phyloP scores from a whole-genome alignment of 805 yeast species.

The Nakazawaea molendinolei region DNA sequence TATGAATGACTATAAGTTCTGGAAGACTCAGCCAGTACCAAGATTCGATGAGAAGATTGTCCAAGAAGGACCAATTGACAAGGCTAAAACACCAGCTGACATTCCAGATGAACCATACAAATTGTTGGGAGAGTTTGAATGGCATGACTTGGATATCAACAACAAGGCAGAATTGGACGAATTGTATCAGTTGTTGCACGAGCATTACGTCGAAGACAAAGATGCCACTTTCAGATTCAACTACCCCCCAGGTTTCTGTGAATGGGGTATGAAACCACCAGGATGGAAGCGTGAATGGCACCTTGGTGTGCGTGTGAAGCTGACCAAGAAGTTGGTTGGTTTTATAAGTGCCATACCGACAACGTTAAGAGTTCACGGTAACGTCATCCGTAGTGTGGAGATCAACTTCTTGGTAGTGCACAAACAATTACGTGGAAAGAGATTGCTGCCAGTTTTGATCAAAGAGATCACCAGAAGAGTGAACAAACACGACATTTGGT shows the following conservation, averaged over 20 bases:
- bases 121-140: constrained; percentile 74
- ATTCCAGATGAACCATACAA: constrained; percentile 67
- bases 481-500: constrained; percentile 82
- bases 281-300: constrained; percentile 90
- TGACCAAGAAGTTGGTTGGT: constrained; percentile 74
- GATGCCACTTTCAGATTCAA: constrained; percentile 91
- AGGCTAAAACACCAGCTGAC: constrained; percentile 58
- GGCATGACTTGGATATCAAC: constrained; percentile 73
- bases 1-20: constrained; percentile 89
- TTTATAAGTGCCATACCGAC: constrained; percentile 91
- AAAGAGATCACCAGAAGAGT: constrained; percentile 93
- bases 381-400: constrained; percentile 61
- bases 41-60: constrained; percentile 60
- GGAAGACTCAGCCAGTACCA: constrained; percentile 97
- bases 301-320: constrained; percentile 84
- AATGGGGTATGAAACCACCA: constrained; percentile 93
- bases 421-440: constrained; percentile 86
- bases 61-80: constrained; percentile 79
- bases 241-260: constrained; percentile 73
- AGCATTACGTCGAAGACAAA: constrained; percentile 90
- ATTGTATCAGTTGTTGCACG: constrained; percentile 72
- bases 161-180: constrained; percentile 57
- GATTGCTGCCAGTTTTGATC: constrained; percentile 90
- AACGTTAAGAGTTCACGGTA: constrained; percentile 51
- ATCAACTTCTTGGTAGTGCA: constrained; percentile 93